Evolutionary conservation across 2,329 filamentous ascomycete species (phyloP).

Genomic region (Zalaria sp.): DNA sequence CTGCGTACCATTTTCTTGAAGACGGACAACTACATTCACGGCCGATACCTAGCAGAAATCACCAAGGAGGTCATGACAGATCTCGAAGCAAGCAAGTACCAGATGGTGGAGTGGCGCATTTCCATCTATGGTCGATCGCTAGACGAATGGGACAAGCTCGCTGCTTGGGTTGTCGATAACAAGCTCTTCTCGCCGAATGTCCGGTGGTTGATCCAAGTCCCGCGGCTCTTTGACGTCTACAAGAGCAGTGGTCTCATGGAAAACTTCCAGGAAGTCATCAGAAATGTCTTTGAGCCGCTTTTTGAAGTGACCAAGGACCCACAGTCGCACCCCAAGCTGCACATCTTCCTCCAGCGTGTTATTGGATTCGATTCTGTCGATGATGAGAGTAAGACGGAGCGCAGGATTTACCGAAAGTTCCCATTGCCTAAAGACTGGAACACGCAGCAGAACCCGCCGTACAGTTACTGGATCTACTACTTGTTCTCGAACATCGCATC

Average conservation of each 20-base stretch:
- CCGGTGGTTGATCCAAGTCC: conserved; percentile 91
- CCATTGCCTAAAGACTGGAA: conserved; percentile 80
- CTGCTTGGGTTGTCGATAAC: conserved; percentile 94
- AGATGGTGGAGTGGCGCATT: conserved; percentile 99
- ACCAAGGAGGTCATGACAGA: conserved; percentile 96
- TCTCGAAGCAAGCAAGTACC: conserved; percentile 96
- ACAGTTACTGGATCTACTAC: conserved; percentile 99
- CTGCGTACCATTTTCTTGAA: conserved; percentile 97
- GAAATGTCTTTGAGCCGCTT: conserved; percentile 82
- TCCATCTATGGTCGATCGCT: conserved; percentile 88
- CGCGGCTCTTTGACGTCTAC: conserved; percentile 89
- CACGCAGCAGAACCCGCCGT: conserved; percentile 89
- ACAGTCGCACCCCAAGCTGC: conserved; percentile 74
- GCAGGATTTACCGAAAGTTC: conserved; percentile 89
- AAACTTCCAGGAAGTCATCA: conserved; percentile 78
- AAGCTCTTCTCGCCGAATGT: conserved; percentile 97
- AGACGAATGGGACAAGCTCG: conserved; percentile 95
- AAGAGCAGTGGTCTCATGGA: conserved; percentile 78
- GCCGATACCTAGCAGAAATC: conserved; percentile 90
- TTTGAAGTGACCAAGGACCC: conserved; percentile 91
- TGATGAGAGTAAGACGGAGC: conserved; percentile 93
- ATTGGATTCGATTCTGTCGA: conserved; percentile 97
- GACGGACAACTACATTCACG: conserved; percentile 95
- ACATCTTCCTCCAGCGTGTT: conserved; percentile 86
- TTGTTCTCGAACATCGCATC: conserved; percentile 88